A percentile compares a stretch with the other conserved stretches of the same genome.
Conservation (phyloP, 2,329 filamentous ascomycete genomes). For the Metarhizium guizhouense region DNA sequence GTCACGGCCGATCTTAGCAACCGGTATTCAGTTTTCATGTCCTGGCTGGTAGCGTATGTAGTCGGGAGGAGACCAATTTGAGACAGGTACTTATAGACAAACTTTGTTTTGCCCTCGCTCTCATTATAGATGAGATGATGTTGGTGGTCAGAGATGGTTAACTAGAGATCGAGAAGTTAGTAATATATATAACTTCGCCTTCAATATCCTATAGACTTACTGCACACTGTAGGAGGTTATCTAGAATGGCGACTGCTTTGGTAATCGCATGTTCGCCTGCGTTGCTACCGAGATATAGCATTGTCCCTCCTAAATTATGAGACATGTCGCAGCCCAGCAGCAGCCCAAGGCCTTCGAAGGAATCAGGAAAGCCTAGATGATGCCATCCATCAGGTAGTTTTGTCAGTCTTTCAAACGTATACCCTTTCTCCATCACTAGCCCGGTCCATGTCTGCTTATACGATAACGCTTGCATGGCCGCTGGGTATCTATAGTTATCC, state of each 20-base stretch:
- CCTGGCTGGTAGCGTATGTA: slow-evolving; percentile 12
- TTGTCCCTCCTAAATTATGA: slow-evolving; percentile 16
- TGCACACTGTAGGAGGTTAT: slow-evolving; percentile 9
- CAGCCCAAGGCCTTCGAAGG: slow-evolving; percentile 5
- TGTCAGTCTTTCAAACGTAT: background rate
- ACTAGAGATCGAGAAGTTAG: background rate
- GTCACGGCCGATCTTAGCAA: slow-evolving; percentile 10
- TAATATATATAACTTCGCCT: background rate
- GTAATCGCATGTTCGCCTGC: background rate
- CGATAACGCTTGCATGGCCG: background rate
- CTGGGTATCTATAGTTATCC: background rate
- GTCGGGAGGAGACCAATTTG: slow-evolving; percentile 16
- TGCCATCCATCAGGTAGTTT: background rate
- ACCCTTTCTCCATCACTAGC: background rate
- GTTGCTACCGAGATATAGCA: slow-evolving; percentile 20
- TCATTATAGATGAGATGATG: slow-evolving; percentile 17
- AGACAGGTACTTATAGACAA: slow-evolving; percentile 18
- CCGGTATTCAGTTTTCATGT: background rate
- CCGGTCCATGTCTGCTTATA: slow-evolving; percentile 1
- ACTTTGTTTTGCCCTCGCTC: background rate
- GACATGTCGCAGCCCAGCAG: slow-evolving; percentile 15
- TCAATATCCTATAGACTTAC: background rate
- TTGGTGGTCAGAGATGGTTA: background rate
- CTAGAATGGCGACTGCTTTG: slow-evolving; percentile 8
- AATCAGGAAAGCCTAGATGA: background rate